Conservation (phyloP, 73 alveolate genomes). For the Paramecium primaurelia region DNA sequence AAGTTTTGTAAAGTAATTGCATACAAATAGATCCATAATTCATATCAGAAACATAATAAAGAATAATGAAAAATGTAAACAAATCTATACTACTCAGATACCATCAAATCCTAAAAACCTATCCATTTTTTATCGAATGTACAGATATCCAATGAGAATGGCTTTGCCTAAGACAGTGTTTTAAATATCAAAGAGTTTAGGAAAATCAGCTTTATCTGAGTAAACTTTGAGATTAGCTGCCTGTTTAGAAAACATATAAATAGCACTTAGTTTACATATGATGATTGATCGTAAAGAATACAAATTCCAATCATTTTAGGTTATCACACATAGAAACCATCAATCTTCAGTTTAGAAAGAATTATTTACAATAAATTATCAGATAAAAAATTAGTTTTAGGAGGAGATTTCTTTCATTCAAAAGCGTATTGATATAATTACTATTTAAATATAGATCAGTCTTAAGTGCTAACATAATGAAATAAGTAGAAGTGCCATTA, state of each 20-base stretch:
- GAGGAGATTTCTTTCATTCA: slow-evolving; percentile 46
- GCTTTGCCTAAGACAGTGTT: slow-evolving; percentile 8
- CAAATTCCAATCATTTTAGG: background rate
- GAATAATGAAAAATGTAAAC: slow-evolving; percentile 4
- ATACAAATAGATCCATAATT: background rate
- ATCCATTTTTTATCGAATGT: background rate
- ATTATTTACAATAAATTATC: background rate
- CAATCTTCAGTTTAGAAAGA: slow-evolving; percentile 6
- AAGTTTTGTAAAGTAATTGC: background rate
- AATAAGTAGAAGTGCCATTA: slow-evolving; percentile 3
- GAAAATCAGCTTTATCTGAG: slow-evolving; percentile 8
- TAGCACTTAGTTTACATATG: background rate
- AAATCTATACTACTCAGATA: background rate
- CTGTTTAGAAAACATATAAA: background rate
- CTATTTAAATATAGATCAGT: background rate
- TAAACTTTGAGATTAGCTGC: background rate
- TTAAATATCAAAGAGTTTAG: background rate
- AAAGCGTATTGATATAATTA: background rate
- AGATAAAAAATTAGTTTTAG: slow-evolving; percentile 42
- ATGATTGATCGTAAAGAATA: background rate
- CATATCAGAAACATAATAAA: background rate
- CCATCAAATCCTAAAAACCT: background rate
- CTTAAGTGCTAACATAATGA: background rate
- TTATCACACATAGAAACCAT: background rate
- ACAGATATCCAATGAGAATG: background rate